A percentile compares a stretch with the other conserved stretches of the same genome.
phyloP scores from a whole-genome alignment of 1,284 basidiomycete species.

The Ustilago cynodontis region DNA sequence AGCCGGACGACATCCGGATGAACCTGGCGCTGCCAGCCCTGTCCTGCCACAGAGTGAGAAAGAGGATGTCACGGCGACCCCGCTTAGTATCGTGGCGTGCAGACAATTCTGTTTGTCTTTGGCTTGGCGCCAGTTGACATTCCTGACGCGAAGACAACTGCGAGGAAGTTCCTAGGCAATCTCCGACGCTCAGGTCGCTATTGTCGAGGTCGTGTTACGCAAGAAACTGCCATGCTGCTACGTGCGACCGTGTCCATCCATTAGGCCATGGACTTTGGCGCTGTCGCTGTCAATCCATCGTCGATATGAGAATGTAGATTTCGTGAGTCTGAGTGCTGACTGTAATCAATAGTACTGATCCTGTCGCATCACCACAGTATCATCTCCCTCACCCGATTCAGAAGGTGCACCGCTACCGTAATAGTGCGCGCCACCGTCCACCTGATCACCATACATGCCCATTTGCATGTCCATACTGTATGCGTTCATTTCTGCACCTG shows the following conservation, averaged over 20 bases:
- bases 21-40: background rate
- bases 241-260: background rate
- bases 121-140: background rate
- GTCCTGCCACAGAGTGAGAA: background rate
- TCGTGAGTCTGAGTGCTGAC: background rate
- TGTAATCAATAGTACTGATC: slow-evolving; percentile 32
- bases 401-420: slow-evolving; percentile 3
- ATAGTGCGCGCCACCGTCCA: slow-evolving; percentile 18
- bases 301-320: background rate
- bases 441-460: slow-evolving; percentile 18
- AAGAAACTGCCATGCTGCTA: background rate
- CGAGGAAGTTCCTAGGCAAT: too few relatives aligned
- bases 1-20: background rate
- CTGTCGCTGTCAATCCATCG: background rate
- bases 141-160: too few relatives aligned
- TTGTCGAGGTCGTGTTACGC: background rate
- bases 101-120: background rate
- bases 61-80: background rate
- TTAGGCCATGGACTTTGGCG: background rate
- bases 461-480: slow-evolving; percentile 31
- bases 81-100: background rate
- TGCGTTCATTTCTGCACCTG: slow-evolving; percentile 24
- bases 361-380: slow-evolving; percentile 48
- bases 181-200: background rate
- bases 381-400: slow-evolving; percentile 30